Percentiles rank a stretch among this genome's conserved stretches.
phyloP scores from a whole-genome alignment of 2,329 filamentous ascomycete genomes.

The Knufia petricola region DNA sequence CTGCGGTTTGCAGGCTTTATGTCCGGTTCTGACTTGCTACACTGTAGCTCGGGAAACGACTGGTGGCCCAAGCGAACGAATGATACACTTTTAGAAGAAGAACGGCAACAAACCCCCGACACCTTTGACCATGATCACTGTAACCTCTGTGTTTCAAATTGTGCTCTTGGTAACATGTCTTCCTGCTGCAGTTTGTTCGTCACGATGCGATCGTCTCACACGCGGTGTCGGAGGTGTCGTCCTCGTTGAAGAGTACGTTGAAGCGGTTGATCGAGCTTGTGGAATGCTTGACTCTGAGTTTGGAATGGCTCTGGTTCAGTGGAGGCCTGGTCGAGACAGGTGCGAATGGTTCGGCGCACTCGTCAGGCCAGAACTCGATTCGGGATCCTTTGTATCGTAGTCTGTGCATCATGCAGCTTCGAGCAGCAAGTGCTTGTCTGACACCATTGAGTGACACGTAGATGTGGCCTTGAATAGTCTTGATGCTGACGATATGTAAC shows the following conservation, averaged over 20 bases:
- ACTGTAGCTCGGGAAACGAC: too few relatives aligned
- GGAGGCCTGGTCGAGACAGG: constrained; percentile 26
- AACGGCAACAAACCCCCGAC: too few relatives aligned
- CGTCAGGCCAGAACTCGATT: constrained; percentile 63
- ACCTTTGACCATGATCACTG: too few relatives aligned
- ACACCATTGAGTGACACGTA: constrained; percentile 70
- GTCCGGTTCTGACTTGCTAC: too few relatives aligned
- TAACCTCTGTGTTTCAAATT: too few relatives aligned
- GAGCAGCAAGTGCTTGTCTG: constrained; percentile 63
- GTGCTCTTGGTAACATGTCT: too few relatives aligned
- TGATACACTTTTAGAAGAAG: too few relatives aligned
- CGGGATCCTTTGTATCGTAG: constrained; percentile 60
- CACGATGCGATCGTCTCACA: too few relatives aligned
- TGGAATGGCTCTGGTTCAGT: constrained; percentile 1
- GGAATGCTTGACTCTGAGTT: neutral
- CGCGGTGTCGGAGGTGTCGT: neutral
- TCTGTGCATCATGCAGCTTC: constrained; percentile 63
- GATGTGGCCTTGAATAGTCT: constrained; percentile 49
- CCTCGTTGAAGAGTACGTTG: constrained; percentile 40
- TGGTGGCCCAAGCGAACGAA: too few relatives aligned
- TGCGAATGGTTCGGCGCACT: constrained; percentile 51
- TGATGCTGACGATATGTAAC: constrained; percentile 58
- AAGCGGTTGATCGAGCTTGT: constrained; percentile 49
- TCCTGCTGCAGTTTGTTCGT: neutral
- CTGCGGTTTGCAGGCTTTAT: too few relatives aligned